A percentile compares a stretch with the other conserved stretches of the same genome.
phyloP scores from a whole-genome alignment of 1,284 basidiomycete genomes.

The Puccinia novopanici region DNA sequence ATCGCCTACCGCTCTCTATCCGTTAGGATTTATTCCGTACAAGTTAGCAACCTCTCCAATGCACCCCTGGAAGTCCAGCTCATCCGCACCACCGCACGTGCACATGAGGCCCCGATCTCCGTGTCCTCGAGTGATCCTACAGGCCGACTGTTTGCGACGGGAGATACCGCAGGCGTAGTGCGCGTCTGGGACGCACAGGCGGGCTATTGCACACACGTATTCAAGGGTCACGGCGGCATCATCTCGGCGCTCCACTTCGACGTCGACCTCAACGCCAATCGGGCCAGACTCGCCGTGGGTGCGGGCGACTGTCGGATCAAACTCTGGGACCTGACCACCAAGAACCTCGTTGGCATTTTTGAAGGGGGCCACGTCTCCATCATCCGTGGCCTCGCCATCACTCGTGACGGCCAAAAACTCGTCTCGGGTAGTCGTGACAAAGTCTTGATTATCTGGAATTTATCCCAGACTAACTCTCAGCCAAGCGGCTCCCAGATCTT shows the following conservation, averaged over 20 bases:
- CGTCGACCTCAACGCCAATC: slow-evolving; percentile 52
- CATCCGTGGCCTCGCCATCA: slow-evolving; percentile 80
- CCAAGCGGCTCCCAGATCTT: slow-evolving; percentile 64
- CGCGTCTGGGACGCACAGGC: slow-evolving; percentile 92
- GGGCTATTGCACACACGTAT: slow-evolving; percentile 89
- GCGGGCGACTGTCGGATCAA: slow-evolving; percentile 75
- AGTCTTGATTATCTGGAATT: slow-evolving; percentile 85
- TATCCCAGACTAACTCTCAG: slow-evolving; percentile 61
- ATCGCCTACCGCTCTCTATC: slow-evolving; percentile 62
- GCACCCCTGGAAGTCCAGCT: slow-evolving; percentile 10
- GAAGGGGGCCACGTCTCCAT: slow-evolving; percentile 84
- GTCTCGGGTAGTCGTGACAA: slow-evolving; percentile 86
- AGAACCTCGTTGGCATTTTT: slow-evolving; percentile 66
- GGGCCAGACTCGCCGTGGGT: slow-evolving; percentile 52
- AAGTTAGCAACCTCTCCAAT: slow-evolving; percentile 53
- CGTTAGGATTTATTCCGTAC: slow-evolving; percentile 63
- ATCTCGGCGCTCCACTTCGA: slow-evolving; percentile 85
- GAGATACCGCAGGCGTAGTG: slow-evolving; percentile 90
- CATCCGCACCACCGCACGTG: slow-evolving; percentile 63
- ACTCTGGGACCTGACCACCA: slow-evolving; percentile 78
- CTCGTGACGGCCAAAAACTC: slow-evolving; percentile 79
- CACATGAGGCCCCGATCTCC: slow-evolving; percentile 90
- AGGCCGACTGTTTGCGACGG: slow-evolving; percentile 86
- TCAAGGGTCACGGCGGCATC: slow-evolving; percentile 94
- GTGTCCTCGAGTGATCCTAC: slow-evolving; percentile 82